Percentiles rank a stretch among this genome's conserved stretches.
These are phyloP conservation scores for Coelastrella sp. DNA, from an alignment of 139 green algal species.

Conservation along the genomic window DNA sequence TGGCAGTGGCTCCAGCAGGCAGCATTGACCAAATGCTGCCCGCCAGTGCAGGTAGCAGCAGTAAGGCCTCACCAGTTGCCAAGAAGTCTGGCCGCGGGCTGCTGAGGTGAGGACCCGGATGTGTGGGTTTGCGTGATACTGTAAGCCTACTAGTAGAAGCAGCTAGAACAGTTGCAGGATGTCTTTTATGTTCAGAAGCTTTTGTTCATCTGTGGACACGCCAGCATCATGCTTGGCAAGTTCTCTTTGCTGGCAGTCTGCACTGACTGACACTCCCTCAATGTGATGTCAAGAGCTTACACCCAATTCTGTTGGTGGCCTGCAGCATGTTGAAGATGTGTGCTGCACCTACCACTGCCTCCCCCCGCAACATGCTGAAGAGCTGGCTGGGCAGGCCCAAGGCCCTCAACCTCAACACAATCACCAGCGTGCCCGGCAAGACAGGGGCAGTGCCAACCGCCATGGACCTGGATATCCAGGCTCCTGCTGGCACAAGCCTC, in stretches of 20 bases:
- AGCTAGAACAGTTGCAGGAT: too few relatives aligned
- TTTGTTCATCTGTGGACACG: too few relatives aligned
- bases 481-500: neutral
- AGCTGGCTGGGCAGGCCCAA: neutral
- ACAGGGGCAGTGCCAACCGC: too few relatives aligned
- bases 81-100: neutral
- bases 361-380: constrained; percentile 20
- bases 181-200: too few relatives aligned
- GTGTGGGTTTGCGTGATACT: too few relatives aligned
- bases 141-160: too few relatives aligned
- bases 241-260: too few relatives aligned
- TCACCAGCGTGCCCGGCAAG: too few relatives aligned
- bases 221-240: too few relatives aligned
- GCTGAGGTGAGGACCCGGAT: constrained; percentile 5
- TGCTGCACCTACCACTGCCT: neutral
- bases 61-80: neutral
- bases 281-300: neutral
- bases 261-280: neutral
- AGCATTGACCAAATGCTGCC: neutral
- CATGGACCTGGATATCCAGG: neutral
- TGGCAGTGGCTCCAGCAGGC: neutral
- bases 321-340: neutral
- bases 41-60: neutral
- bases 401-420: neutral
- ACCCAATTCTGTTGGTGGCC: neutral